A percentile compares a stretch with the other conserved stretches of the same genome.
phyloP scores from a whole-genome alignment of 1,284 basidiomycete genomes.

The Prillingera fragicola region DNA sequence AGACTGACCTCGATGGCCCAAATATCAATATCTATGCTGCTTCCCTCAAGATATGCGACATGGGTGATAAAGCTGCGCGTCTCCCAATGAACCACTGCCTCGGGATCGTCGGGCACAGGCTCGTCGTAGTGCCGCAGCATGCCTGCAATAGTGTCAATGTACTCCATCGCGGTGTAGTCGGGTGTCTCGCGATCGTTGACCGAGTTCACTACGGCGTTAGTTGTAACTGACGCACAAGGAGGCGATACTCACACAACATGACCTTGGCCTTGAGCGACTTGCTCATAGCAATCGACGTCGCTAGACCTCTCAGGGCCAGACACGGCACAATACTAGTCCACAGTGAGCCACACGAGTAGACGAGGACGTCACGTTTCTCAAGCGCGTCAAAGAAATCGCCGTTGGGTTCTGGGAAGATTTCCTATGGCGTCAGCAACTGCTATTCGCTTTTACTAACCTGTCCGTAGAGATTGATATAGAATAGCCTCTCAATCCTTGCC shows the following conservation, averaged over 20 bases:
- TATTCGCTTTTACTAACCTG: slow-evolving; percentile 46
- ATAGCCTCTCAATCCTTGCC: slow-evolving; percentile 63
- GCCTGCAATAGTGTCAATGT: slow-evolving; percentile 68
- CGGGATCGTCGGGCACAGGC: slow-evolving; percentile 57
- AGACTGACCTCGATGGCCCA: slow-evolving; percentile 58
- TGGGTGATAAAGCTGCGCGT: slow-evolving; percentile 60
- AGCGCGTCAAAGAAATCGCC: slow-evolving; percentile 69
- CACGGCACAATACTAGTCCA: slow-evolving; percentile 95
- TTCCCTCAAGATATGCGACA: slow-evolving; percentile 66
- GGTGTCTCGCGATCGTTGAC: slow-evolving; percentile 86
- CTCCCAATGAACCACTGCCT: slow-evolving; percentile 55
- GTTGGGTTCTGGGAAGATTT: slow-evolving; percentile 83
- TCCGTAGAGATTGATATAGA: slow-evolving; percentile 91
- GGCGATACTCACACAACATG: slow-evolving; percentile 60
- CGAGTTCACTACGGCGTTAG: slow-evolving; percentile 63
- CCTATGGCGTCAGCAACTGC: slow-evolving; percentile 42
- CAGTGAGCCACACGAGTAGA: slow-evolving; percentile 87
- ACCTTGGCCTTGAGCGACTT: slow-evolving; percentile 70
- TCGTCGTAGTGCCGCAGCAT: slow-evolving; percentile 61
- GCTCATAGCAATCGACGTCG: slow-evolving; percentile 70
- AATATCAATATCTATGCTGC: slow-evolving; percentile 60
- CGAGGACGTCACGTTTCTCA: slow-evolving; percentile 61
- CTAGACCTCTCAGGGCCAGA: slow-evolving; percentile 76
- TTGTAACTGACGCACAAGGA: background rate
- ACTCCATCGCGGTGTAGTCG: slow-evolving; percentile 77